Evolutionary conservation across 306 rosid species (phyloP).

Genomic region (Pueraria montana): DNA sequence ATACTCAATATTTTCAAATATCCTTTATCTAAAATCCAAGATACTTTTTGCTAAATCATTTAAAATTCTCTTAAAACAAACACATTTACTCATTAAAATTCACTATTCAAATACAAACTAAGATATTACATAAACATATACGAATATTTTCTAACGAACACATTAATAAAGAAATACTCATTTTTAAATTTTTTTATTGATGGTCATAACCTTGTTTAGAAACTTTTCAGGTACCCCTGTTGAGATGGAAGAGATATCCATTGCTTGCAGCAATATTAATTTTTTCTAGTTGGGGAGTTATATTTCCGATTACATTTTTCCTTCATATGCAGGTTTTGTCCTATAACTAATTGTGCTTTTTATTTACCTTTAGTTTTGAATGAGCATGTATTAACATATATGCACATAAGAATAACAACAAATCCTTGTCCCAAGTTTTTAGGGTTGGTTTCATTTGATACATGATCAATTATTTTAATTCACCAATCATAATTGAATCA

Average conservation of each 20-base stretch:
- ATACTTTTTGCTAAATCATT: no score
- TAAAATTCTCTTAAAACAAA: no score
- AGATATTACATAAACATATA: no score
- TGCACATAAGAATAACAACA: not conserved
- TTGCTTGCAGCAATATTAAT: not conserved
- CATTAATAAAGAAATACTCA: no score
- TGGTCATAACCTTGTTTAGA: not conserved
- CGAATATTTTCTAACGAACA: no score
- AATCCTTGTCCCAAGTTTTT: not conserved
- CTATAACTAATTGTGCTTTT: not conserved
- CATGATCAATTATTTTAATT: not conserved
- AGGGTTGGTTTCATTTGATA: no score
- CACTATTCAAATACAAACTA: no score
- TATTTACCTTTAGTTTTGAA: no score
- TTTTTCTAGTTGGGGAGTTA: not conserved
- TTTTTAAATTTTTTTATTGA: not conserved
- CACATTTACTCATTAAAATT: no score
- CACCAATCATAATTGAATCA: not conserved
- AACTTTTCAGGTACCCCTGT: not conserved
- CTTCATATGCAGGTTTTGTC: not conserved
- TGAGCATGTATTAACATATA: not conserved
- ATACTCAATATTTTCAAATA: no score
- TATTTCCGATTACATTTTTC: conserved; percentile 3
- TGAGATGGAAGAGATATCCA: conserved; percentile 11
- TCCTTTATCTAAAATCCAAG: no score